Base-by-base conservation (phyloP, 768 basidiomycete species). In the Gyrodon lividus region DNA sequence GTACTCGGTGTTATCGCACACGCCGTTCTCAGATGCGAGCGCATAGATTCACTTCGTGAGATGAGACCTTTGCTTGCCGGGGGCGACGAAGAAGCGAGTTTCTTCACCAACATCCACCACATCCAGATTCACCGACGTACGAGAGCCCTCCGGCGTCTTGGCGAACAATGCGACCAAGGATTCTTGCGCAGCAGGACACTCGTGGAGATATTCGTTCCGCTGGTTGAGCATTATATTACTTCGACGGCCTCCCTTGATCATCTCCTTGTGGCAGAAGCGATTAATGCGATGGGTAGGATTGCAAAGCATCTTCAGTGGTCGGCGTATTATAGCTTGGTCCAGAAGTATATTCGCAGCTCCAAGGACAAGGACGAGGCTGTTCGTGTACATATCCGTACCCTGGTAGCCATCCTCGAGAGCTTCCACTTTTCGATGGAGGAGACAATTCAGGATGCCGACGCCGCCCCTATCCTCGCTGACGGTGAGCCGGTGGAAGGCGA, bases 51-150 rank as follows among this genome's bases (percentile, higher is more conserved):
- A 2, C 69, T 98, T 23, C 83, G 82, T 44, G 94, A 98, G 63
- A 85, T 98, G 83, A 81, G 74, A 20, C 77, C 84, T 10, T 71
- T 98, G 6, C 77, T 98, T 28, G 91, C 89, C 7, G 83, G 77
- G 16, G 95, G 92, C 1, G 94, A 98, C 63, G 86, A 89, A 43
- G 96, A 99, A 68, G 93, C 92, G 28, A 94, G 88, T 64, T 95
- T 98, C 73, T 98, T 99, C 80, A 87, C 86, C 75, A 99, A 99
- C 68, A 83, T 98, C 43, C 82, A 88, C 47, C 97, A 99, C 64
- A 82, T 98, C 39, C 97, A 99, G 70, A 72, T 87, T 3, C 95
- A 98, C 67, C 83, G 95, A 56, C 84, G 96, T 20, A 84, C 86
- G 1, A 74, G 96, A 52, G 95, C 96, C 3, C 75, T 97, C 24